Percentiles rank a stretch among this genome's conserved stretches.
These are phyloP conservation scores for Rubia tinctorum DNA, from an alignment of 305 asterid genomes.

Conservation along the genomic window DNA sequence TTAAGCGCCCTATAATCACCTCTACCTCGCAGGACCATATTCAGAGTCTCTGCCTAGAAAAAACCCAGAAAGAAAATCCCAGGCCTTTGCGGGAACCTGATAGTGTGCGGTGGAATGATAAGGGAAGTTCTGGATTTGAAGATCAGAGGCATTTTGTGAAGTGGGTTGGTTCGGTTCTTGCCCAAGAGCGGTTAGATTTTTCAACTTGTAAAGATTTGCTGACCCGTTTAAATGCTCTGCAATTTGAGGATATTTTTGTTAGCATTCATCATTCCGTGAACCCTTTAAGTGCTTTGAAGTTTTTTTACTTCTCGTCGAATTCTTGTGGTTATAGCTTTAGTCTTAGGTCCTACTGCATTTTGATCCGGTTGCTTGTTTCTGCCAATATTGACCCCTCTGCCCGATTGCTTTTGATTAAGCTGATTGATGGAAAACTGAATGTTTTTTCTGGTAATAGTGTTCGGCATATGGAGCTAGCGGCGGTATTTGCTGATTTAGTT, in stretches of 20 bases:
- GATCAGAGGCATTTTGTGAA: constrained; percentile 11
- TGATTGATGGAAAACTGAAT: constrained; percentile 61
- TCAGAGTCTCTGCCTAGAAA: not conserved
- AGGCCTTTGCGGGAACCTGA: constrained; percentile 12
- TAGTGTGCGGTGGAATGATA: not conserved
- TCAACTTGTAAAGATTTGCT: constrained; percentile 45
- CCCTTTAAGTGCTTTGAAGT: constrained; percentile 58
- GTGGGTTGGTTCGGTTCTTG: constrained; percentile 47
- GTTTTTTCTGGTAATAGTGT: constrained; percentile 23
- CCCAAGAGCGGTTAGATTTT: constrained; percentile 38
- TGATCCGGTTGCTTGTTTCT: constrained; percentile 55
- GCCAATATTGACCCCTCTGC: constrained; percentile 61
- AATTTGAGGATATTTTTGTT: constrained; percentile 58
- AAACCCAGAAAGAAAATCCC: not conserved
- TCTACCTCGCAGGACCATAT: constrained; percentile 12
- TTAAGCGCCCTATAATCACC: constrained; percentile 20
- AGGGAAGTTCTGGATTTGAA: constrained; percentile 4
- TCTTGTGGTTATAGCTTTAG: constrained; percentile 47
- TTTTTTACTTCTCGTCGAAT: constrained; percentile 53
- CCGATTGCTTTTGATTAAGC: constrained; percentile 61
- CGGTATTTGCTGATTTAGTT: constrained; percentile 40
- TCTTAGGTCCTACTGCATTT: constrained; percentile 56
- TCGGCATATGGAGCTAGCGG: constrained; percentile 44
- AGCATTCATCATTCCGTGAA: constrained; percentile 48
- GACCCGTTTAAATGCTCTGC: constrained; percentile 38